A percentile compares a stretch with the other conserved stretches of the same genome.
Evolutionary conservation across 2,329 filamentous ascomycete genomes (phyloP).

Genomic region (Podosphaera fusca): DNA sequence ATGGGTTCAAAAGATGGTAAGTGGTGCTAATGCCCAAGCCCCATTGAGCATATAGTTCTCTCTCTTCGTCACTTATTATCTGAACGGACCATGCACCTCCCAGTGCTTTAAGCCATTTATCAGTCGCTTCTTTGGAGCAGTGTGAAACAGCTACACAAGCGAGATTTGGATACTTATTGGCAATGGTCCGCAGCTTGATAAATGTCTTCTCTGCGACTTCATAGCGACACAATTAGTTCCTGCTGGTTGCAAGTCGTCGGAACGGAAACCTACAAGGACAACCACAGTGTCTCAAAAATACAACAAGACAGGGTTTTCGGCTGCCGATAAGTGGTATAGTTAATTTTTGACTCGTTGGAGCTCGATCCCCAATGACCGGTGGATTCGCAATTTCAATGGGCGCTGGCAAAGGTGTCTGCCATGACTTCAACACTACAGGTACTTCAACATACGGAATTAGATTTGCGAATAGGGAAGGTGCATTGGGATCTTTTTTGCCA

Average conservation of each 20-base stretch:
- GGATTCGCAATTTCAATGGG: slow-evolving; percentile 10
- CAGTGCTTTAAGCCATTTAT: slow-evolving; percentile 15
- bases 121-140: slow-evolving; percentile 33
- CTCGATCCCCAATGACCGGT: slow-evolving; percentile 9
- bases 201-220: slow-evolving; percentile 48
- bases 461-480: slow-evolving; percentile 9
- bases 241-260: background rate
- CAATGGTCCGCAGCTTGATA: slow-evolving; percentile 28
- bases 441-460: slow-evolving; percentile 13
- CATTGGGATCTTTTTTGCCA: background rate
- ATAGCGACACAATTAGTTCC: background rate
- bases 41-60: slow-evolving; percentile 41
- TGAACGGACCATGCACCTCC: slow-evolving; percentile 23
- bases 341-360: slow-evolving; percentile 9
- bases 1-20: slow-evolving; percentile 39
- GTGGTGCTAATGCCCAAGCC: slow-evolving; percentile 38
- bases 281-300: slow-evolving; percentile 50
- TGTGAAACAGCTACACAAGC: slow-evolving; percentile 41
- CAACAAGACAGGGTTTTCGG: slow-evolving; percentile 32
- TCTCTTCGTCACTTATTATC: slow-evolving; percentile 35
- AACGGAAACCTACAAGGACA: slow-evolving; percentile 39
- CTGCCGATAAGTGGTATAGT: slow-evolving; percentile 25
- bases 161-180: slow-evolving; percentile 26
- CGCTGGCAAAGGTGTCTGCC: slow-evolving; percentile 12
- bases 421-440: slow-evolving; percentile 12